These are phyloP conservation scores for Chlorella ohadii DNA, from an alignment of 139 green algal species.

Conservation along the genomic window DNA sequence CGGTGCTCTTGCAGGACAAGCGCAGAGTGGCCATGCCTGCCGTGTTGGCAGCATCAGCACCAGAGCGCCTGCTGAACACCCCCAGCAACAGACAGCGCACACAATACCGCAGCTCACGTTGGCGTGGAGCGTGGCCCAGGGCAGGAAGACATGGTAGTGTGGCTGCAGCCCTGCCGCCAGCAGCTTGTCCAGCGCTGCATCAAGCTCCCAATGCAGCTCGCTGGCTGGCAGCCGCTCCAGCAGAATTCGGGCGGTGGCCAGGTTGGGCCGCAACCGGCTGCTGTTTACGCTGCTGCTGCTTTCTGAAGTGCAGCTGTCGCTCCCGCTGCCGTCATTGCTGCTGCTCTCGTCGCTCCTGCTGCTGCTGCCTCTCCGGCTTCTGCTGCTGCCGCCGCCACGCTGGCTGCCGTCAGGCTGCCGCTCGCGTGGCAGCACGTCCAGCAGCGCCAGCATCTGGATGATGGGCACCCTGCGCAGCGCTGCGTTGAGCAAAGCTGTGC, in stretches of 20 bases:
- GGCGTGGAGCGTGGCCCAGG: conserved; percentile 25
- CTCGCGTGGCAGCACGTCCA: neutral
- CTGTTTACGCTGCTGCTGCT: neutral
- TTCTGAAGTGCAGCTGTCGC: neutral
- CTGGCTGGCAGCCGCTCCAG: neutral
- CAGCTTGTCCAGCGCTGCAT: conserved; percentile 19
- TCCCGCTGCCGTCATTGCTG: neutral
- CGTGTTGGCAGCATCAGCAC: too few species aligned
- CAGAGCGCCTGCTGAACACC: too few species aligned
- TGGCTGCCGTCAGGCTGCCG: too few species aligned
- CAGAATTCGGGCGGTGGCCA: neutral
- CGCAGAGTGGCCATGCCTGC: too few species aligned
- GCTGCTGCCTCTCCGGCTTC: neutral
- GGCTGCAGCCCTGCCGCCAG: neutral
- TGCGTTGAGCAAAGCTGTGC: neutral
- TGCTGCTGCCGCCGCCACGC: neutral
- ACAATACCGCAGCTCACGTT: neutral
- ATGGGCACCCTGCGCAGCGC: conserved; percentile 1
- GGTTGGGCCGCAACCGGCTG: neutral
- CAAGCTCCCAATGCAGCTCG: neutral
- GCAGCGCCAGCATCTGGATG: neutral
- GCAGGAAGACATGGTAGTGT: neutral
- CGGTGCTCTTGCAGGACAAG: too few species aligned
- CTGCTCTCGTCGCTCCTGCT: neutral
- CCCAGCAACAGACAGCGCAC: too few species aligned